Evolutionary conservation across 768 basidiomycete species (phyloP).

Genomic region (Mycena haematopus): DNA sequence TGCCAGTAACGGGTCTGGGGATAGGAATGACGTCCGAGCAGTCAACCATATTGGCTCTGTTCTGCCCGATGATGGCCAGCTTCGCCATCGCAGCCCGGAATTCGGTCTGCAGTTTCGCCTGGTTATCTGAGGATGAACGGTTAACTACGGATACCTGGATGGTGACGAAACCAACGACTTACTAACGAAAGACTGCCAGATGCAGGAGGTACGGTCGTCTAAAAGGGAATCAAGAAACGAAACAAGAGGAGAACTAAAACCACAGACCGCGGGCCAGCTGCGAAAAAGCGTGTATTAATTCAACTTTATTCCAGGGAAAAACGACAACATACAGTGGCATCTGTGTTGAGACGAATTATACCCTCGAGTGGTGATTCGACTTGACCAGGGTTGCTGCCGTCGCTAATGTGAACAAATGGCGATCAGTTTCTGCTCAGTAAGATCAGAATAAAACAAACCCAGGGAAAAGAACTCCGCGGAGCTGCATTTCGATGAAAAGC

Average conservation of each 20-base stretch:
- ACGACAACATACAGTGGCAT: constrained; percentile 19
- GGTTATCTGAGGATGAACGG: constrained; percentile 28
- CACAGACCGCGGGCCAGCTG: constrained; percentile 31
- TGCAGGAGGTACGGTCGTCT: constrained; percentile 45
- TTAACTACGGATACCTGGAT: neutral
- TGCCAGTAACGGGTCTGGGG: constrained; percentile 25
- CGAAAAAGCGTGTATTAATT: neutral
- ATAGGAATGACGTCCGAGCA: constrained; percentile 45
- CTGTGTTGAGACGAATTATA: constrained; percentile 31
- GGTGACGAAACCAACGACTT: constrained; percentile 2
- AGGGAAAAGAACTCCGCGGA: constrained; percentile 36
- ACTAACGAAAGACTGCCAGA: constrained; percentile 43
- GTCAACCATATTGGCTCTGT: constrained; percentile 36
- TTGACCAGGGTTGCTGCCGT: constrained; percentile 32
- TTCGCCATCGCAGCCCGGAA: constrained; percentile 42
- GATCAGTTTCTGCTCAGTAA: neutral
- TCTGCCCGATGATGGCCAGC: constrained; percentile 39
- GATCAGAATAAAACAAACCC: constrained; percentile 29
- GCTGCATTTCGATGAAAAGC: constrained; percentile 41
- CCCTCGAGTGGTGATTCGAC: constrained; percentile 31
- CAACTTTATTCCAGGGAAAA: neutral
- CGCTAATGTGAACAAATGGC: constrained; percentile 29
- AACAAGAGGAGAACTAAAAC: constrained; percentile 29
- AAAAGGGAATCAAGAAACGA: constrained; percentile 28
- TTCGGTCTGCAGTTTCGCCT: constrained; percentile 32